These are phyloP conservation scores for Dovyalis caffra DNA, from an alignment of 345 rosid species.

Conservation along the genomic window DNA sequence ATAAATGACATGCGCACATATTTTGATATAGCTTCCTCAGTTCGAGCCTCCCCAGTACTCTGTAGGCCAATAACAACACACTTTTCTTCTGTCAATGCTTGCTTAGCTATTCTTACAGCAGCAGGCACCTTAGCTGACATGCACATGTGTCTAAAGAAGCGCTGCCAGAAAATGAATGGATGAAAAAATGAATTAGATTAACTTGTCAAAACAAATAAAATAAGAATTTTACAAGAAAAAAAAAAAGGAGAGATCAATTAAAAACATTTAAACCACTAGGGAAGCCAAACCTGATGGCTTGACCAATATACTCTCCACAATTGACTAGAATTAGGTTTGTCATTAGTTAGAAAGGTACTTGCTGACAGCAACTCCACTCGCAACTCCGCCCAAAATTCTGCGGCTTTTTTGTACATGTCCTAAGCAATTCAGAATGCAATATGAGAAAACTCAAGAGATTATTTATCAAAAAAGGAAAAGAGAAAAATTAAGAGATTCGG, in stretches of 20 bases:
- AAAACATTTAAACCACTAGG: background rate
- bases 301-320: slow-evolving; percentile 99
- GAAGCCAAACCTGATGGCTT: slow-evolving; percentile 77
- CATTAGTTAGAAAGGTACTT: slow-evolving; percentile 71
- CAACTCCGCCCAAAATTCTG: slow-evolving; percentile 98
- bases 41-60: slow-evolving; percentile 99
- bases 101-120: slow-evolving; percentile 75
- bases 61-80: slow-evolving; percentile 98
- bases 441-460: slow-evolving; percentile 7
- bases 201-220: background rate
- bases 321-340: slow-evolving; percentile 85
- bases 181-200: slow-evolving; percentile 10
- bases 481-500: background rate
- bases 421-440: slow-evolving; percentile 23
- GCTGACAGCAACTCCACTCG: slow-evolving; percentile 92
- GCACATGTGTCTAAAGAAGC: slow-evolving; percentile 98
- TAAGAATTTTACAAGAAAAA: background rate
- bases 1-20: slow-evolving; percentile 55
- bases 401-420: slow-evolving; percentile 93
- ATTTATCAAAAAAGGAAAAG: too few species aligned
- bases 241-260: background rate
- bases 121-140: slow-evolving; percentile 99
- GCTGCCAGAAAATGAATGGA: slow-evolving; percentile 44
- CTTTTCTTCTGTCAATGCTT: slow-evolving; percentile 68
- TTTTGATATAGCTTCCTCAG: slow-evolving; percentile 98